Evolutionary conservation across 768 basidiomycete genomes (phyloP), one percentile per base, ranked within the genome.

Genomic region (Panellus pusillus): DNA sequence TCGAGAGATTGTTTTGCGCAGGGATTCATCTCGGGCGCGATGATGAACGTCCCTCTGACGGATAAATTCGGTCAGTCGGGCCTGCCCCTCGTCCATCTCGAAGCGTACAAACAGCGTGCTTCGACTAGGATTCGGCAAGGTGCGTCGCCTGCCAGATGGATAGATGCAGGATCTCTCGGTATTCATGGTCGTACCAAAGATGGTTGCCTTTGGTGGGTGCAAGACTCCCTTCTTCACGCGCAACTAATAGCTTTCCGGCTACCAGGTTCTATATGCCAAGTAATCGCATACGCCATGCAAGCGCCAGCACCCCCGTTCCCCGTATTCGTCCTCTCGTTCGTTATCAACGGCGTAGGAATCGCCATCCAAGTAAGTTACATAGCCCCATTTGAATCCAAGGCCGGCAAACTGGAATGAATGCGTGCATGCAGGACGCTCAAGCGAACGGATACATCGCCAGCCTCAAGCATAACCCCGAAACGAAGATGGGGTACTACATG

Each of bases 401-500:
- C n/a, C n/a, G n/a, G n/a, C n/a, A n/a, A n/a, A n/a, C 40, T 18
- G 3, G 35, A 13, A 32, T 32, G 31, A 32, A 32, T 7, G 9
- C 14, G 11, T 35, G 32, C 9, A 13, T 8, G 12, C 48, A 88
- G 83, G 83, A 89, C 55, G 86, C 88, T 0, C 87, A 87, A 68
- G 79, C 86, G 1, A 87, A 87, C 61, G 85, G 82, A 8, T 89
- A 79, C 55, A 80, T 91, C 12, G 86, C 84, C 3, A 76, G 72
- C 40, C 68, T 88, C 7, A 76, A 76, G 55, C 69, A 77, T n/a
- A 77, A 82, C 41, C 65, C 82, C 0, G 77, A 82, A 52, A 65
- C 70, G 0, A 89, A 89, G 65, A 88, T 91, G 84, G 82, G 87
- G 6, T 43, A 15, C 62, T 88, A 14, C 84, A 87, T 59, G 84